Evolutionary conservation across 805 yeast genomes (phyloP).

Genomic region (Martiniozyma abietophila): DNA sequence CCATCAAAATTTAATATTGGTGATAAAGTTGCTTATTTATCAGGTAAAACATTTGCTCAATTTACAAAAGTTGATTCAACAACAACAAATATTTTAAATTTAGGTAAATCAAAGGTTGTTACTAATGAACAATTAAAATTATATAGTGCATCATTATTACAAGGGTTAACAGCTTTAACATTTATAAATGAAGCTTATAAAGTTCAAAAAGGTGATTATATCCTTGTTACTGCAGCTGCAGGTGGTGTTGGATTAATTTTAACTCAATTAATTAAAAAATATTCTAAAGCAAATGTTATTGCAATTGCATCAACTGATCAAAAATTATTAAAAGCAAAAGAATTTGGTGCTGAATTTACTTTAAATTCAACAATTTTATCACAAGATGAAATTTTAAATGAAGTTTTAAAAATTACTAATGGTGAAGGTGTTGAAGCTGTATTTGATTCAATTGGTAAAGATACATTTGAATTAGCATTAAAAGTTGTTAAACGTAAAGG

Average conservation of each 20-base stretch:
- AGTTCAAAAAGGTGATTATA: slow-evolving; percentile 60
- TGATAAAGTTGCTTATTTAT: slow-evolving; percentile 57
- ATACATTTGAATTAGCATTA: slow-evolving; percentile 58
- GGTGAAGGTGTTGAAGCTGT: slow-evolving; percentile 62
- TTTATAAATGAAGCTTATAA: slow-evolving; percentile 57
- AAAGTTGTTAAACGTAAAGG: slow-evolving; percentile 62
- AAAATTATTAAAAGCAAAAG: slow-evolving; percentile 57
- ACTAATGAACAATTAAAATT: slow-evolving; percentile 41
- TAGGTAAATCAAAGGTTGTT: slow-evolving; percentile 39
- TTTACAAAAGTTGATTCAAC: slow-evolving; percentile 43
- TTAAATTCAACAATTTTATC: slow-evolving; percentile 36
- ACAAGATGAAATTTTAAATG: slow-evolving; percentile 45
- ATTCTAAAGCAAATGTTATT: slow-evolving; percentile 69
- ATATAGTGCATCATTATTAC: slow-evolving; percentile 55
- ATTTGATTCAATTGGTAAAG: slow-evolving; percentile 73
- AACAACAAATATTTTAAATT: slow-evolving; percentile 30
- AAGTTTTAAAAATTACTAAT: slow-evolving; percentile 49
- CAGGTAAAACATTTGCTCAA: slow-evolving; percentile 57
- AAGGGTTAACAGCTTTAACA: slow-evolving; percentile 74
- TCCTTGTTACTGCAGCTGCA: slow-evolving; percentile 87
- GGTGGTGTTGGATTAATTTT: slow-evolving; percentile 85
- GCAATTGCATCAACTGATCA: slow-evolving; percentile 76
- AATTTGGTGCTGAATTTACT: slow-evolving; percentile 67
- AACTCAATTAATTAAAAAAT: slow-evolving; percentile 47
- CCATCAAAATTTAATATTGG: slow-evolving; percentile 49